A percentile compares a stretch with the other conserved stretches of the same genome.
These are phyloP conservation scores for Candida sakaeoensis DNA, from an alignment of 805 yeast genomes.

Conservation along the genomic window DNA sequence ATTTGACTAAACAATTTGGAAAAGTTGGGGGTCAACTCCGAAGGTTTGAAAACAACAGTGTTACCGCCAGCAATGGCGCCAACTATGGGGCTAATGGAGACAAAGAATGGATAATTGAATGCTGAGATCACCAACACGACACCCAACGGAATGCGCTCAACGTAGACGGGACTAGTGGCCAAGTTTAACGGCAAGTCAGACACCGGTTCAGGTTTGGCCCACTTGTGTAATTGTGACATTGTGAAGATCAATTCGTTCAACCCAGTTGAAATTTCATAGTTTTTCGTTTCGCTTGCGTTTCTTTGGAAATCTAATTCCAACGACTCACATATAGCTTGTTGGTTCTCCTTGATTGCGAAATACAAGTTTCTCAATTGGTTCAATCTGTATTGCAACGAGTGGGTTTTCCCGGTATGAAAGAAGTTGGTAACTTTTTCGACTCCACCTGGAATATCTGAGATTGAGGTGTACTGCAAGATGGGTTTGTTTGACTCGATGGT, in stretches of 20 bases:
- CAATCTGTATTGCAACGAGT: constrained; percentile 52
- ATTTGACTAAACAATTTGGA: constrained; percentile 54
- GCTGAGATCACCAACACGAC: constrained; percentile 71
- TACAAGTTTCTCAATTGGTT: constrained; percentile 65
- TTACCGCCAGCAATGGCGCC: constrained; percentile 89
- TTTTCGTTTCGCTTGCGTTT: constrained; percentile 55
- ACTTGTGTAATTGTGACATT: constrained; percentile 54
- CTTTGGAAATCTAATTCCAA: constrained; percentile 66
- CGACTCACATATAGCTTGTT: constrained; percentile 52
- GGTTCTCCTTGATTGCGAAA: constrained; percentile 58
- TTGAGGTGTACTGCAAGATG: constrained; percentile 39
- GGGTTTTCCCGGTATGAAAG: constrained; percentile 44
- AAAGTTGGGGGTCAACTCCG: constrained; percentile 67
- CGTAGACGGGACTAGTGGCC: constrained; percentile 25
- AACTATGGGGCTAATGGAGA: constrained; percentile 62
- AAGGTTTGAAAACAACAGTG: constrained; percentile 69
- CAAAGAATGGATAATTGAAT: constrained; percentile 72
- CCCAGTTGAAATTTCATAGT: constrained; percentile 52
- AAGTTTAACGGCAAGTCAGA: constrained; percentile 33
- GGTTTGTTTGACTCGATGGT: too few species aligned
- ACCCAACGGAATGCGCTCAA: constrained; percentile 51
- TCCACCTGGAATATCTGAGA: constrained; percentile 44
- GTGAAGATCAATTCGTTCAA: constrained; percentile 56
- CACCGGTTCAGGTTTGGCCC: constrained; percentile 54
- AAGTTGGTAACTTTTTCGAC: constrained; percentile 40